These are phyloP conservation scores for Penicillium manginii DNA, from an alignment of 495 filamentous ascomycete genomes.

Conservation along the genomic window DNA sequence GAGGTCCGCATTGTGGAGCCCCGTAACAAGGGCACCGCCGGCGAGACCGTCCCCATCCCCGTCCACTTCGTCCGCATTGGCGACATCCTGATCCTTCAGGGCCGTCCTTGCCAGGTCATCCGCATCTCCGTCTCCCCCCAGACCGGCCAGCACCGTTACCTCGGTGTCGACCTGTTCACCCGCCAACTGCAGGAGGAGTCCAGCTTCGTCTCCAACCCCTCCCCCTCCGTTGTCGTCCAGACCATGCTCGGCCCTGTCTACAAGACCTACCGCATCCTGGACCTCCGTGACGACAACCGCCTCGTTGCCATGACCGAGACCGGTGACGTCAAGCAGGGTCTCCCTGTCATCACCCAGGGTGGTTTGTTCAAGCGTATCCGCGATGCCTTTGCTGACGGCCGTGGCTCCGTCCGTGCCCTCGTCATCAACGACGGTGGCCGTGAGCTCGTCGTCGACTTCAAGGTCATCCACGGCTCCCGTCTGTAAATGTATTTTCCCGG, in stretches of 20 bases:
- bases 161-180: slow-evolving; percentile 99
- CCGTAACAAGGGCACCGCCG: slow-evolving; percentile 49
- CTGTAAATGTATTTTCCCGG: slow-evolving; percentile 51
- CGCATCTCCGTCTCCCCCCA: slow-evolving; percentile 97
- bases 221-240: slow-evolving; percentile 95
- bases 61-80: slow-evolving; percentile 99
- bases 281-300: slow-evolving; percentile 86
- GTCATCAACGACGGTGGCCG: slow-evolving; percentile 93
- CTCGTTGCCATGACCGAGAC: slow-evolving; percentile 83
- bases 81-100: slow-evolving; percentile 98
- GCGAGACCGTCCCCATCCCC: slow-evolving; percentile 95
- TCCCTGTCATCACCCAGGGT: slow-evolving; percentile 92
- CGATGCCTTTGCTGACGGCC: slow-evolving; percentile 86
- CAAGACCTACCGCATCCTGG: slow-evolving; percentile 99
- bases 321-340: slow-evolving; percentile 96
- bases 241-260: slow-evolving; percentile 99
- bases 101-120: slow-evolving; percentile 99
- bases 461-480: slow-evolving; percentile 84
- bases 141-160: slow-evolving; percentile 99
- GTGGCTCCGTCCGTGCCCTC: slow-evolving; percentile 89
- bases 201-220: slow-evolving; percentile 94
- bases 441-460: slow-evolving; percentile 98
- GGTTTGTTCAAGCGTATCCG: slow-evolving; percentile 79
- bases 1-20: slow-evolving; percentile 59
- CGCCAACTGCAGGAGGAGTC: slow-evolving; percentile 99